phyloP scores from a whole-genome alignment of 2,329 filamentous ascomycete genomes.

The Cercospora sp. region DNA sequence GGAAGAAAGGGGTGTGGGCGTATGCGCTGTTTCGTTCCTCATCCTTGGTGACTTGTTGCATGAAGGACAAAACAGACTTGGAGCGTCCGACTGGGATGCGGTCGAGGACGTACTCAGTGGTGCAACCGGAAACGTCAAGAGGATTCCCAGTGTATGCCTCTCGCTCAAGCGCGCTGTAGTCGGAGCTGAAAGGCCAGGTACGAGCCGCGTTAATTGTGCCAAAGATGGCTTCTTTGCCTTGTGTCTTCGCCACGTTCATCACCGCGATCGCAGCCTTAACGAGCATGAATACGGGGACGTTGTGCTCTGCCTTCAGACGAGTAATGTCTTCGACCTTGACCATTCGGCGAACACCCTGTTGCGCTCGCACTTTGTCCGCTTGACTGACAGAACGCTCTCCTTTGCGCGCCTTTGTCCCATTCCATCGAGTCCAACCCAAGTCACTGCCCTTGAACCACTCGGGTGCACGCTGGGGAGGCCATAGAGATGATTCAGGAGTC shows the following conservation, averaged over 20 bases:
- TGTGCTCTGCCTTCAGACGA: conserved; percentile 36
- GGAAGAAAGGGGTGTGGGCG: conserved; percentile 37
- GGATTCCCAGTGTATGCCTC: conserved; percentile 35
- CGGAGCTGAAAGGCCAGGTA: conserved; percentile 37
- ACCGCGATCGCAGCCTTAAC: conserved; percentile 38
- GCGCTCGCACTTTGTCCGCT: conserved; percentile 31
- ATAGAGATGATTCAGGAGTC: conserved; percentile 32
- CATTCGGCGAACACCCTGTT: conserved; percentile 34
- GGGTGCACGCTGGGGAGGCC: conserved; percentile 35
- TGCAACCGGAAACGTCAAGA: conserved; percentile 39
- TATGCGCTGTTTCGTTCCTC: conserved; percentile 35
- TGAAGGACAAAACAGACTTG: conserved; percentile 32
- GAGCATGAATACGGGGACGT: conserved; percentile 38
- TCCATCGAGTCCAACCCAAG: conserved; percentile 32
- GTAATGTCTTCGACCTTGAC: conserved; percentile 33
- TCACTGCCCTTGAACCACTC: conserved; percentile 40
- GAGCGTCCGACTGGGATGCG: conserved; percentile 32
- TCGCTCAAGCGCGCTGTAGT: conserved; percentile 33
- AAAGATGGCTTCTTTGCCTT: conserved; percentile 37
- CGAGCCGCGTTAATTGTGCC: conserved; percentile 38
- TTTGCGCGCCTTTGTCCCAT: conserved; percentile 30
- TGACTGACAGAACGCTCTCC: conserved; percentile 30
- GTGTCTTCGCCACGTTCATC: conserved; percentile 35
- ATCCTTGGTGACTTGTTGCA: conserved; percentile 37
- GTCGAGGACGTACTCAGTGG: conserved; percentile 39